Conservation (phyloP, 2,329 filamentous ascomycete genomes). For the Dothidotthia symphoricarpi region DNA sequence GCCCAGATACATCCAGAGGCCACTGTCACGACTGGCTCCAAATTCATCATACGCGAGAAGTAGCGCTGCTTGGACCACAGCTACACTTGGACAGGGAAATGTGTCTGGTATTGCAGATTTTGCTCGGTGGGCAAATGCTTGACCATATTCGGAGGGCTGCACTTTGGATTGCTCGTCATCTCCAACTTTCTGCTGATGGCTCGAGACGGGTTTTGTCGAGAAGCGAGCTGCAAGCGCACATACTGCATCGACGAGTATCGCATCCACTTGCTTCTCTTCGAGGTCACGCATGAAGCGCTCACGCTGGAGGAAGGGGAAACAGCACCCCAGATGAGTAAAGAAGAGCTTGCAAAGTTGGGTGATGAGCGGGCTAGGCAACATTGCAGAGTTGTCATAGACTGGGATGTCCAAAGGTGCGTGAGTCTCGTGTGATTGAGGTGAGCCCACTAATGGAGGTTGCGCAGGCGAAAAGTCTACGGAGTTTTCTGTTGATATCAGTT, state of each 20-base stretch:
- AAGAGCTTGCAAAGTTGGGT: conserved; percentile 76
- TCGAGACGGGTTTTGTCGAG: conserved; percentile 59
- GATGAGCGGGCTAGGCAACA: conserved; percentile 72
- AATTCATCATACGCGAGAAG: conserved; percentile 88
- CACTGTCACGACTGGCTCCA: conserved; percentile 82
- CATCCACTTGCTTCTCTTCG: conserved; percentile 75
- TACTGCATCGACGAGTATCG: conserved; percentile 82
- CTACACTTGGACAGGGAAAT: conserved; percentile 77
- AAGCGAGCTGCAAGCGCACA: conserved; percentile 81
- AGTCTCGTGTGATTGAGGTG: conserved; percentile 38
- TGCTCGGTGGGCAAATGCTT: conserved; percentile 75
- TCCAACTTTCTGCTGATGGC: conserved; percentile 46
- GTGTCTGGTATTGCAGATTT: conserved; percentile 81
- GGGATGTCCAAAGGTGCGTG: conserved; percentile 53
- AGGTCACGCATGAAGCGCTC: conserved; percentile 72
- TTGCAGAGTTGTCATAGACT: conserved; percentile 72
- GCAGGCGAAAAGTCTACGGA: conserved; percentile 38
- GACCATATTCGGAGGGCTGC: conserved; percentile 65
- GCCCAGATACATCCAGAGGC: conserved; percentile 90
- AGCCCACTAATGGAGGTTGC: conserved; percentile 31
- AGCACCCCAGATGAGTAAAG: conserved; percentile 79
- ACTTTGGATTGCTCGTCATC: conserved; percentile 21
- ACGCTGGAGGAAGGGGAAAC: conserved; percentile 76
- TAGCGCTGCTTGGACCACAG: conserved; percentile 78
- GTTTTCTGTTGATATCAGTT: conserved; percentile 14